Conservation (phyloP, 495 filamentous ascomycete genomes). For the Umbilicaria muhlenbergii region DNA sequence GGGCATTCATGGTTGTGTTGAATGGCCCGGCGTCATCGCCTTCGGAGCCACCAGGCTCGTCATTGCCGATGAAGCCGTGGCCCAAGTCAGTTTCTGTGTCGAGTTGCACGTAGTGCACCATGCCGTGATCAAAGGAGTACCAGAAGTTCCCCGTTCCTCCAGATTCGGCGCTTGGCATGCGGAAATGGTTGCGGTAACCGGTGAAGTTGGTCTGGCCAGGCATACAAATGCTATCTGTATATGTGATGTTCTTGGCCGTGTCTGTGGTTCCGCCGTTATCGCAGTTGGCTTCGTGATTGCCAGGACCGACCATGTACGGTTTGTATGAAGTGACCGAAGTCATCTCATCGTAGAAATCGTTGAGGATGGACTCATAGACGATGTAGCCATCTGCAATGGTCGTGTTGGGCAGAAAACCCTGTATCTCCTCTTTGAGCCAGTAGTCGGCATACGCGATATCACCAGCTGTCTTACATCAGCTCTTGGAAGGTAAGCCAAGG, state of each 20-base stretch:
- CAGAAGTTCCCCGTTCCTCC: constrained; percentile 40
- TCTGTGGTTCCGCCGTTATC: constrained; percentile 20
- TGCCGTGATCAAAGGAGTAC: constrained; percentile 50
- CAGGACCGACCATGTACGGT: constrained; percentile 38
- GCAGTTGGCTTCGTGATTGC: constrained; percentile 41
- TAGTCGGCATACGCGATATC: constrained; percentile 40
- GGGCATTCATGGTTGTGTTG: constrained; percentile 22
- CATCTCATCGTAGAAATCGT: constrained; percentile 38
- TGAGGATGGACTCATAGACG: constrained; percentile 36
- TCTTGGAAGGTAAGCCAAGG: too few relatives aligned
- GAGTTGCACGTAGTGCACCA: constrained; percentile 40
- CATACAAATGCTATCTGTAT: constrained; percentile 23
- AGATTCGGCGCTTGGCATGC: constrained; percentile 32
- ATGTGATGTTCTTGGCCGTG: constrained; percentile 17
- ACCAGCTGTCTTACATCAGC: constrained; percentile 3
- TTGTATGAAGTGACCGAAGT: constrained; percentile 26
- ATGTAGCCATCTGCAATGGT: constrained; percentile 24
- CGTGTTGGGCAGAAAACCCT: constrained; percentile 20
- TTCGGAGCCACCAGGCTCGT: constrained; percentile 27
- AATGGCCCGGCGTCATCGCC: constrained; percentile 35
- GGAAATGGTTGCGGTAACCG: constrained; percentile 40
- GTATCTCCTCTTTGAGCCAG: constrained; percentile 30
- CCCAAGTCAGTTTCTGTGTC: constrained; percentile 42
- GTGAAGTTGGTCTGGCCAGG: constrained; percentile 46
- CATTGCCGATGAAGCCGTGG: constrained; percentile 21